These are phyloP conservation scores for Aegilops umbellulata DNA, from an alignment of 176 grass and related monocot genomes.

Conservation along the genomic window DNA sequence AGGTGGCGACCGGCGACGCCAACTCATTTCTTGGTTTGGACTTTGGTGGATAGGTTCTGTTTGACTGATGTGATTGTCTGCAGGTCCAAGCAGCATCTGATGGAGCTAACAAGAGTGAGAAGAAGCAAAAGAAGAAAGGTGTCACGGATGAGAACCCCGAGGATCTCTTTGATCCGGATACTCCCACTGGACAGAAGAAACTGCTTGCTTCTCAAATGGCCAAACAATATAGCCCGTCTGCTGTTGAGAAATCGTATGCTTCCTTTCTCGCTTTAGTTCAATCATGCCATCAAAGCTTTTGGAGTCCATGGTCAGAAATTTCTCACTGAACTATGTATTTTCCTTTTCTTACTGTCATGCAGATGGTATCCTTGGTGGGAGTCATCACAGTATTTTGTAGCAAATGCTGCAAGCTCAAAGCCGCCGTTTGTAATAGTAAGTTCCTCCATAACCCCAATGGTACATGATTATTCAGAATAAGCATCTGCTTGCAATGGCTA, in stretches of 20 bases:
- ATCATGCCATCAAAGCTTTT: neutral
- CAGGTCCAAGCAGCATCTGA: slow-evolving; percentile 54
- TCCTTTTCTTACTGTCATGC: neutral
- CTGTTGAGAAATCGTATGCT: slow-evolving; percentile 70
- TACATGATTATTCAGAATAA: neutral
- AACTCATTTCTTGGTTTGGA: neutral
- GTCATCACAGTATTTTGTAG: slow-evolving; percentile 62
- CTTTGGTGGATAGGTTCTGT: neutral
- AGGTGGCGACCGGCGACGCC: slow-evolving; percentile 23
- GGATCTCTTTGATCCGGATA: slow-evolving; percentile 59
- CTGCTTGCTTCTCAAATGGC: slow-evolving; percentile 62
- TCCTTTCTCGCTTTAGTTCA: neutral
- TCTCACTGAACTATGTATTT: neutral
- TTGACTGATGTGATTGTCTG: slow-evolving; percentile 11
- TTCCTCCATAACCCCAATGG: neutral
- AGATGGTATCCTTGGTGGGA: slow-evolving; percentile 94
- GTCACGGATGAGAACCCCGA: slow-evolving; percentile 47
- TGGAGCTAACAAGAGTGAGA: slow-evolving; percentile 57
- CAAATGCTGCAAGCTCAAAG: slow-evolving; percentile 65
- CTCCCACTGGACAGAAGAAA: slow-evolving; percentile 58
- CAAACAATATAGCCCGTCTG: slow-evolving; percentile 66
- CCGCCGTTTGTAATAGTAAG: slow-evolving; percentile 79
- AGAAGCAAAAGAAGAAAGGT: slow-evolving; percentile 59
- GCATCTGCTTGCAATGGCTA: neutral
- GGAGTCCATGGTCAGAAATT: neutral